Base-by-base conservation (phyloP, 2,329 filamentous ascomycete species). In the Xylaria sp. region DNA sequence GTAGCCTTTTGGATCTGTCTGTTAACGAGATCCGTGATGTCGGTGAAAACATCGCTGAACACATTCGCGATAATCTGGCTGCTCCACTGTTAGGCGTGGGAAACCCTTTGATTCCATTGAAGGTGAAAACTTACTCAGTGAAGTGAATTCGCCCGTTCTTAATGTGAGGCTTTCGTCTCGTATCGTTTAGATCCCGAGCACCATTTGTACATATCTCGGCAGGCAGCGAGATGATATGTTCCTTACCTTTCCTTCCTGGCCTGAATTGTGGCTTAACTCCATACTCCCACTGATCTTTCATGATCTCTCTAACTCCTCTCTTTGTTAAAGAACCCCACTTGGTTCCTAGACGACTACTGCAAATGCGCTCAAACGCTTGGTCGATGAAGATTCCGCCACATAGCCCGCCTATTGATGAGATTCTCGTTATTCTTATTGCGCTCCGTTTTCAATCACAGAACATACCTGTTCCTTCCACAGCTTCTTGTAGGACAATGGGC, bases 241-340 rank as follows among this genome's bases (percentile, higher is more conserved):
- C 7, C 18, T 34, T 55, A 18, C 31, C 28, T 39, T 7, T 10
- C 28, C 25, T 25, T 31, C 54, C 37, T 2, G n/a, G 54, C 34
- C 20, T 41, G 34, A 57, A 57, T n/a, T 13, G 6, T 13, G 54
- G 54, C 54, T 57, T 57, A 8, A 25, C n/a, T 9, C n/a, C 54
- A 8, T 57, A 57, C n/a, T 57, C 54, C 54, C 54, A 57, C 7
- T 57, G 8, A 3, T 8, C 8, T 57, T 41, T 39, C n/a, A 57
- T 57, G 8, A 57, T 15, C 10, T 23, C 20, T 2, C 12, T 25
- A 2, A 23, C 13, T 39, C 54, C 54, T 15, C 8, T 20, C n/a
- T 41, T 25, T 23, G n/a, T 39, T 39, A 28, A 28, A 28, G 2
- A 28, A 28, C 28, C 28, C 34, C 34, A 57, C 4, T 39, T 39